A percentile compares a stretch with the other conserved stretches of the same genome.
Evolutionary conservation across 2,329 filamentous ascomycete species (phyloP).

Genomic region (Fusarium temperatum): DNA sequence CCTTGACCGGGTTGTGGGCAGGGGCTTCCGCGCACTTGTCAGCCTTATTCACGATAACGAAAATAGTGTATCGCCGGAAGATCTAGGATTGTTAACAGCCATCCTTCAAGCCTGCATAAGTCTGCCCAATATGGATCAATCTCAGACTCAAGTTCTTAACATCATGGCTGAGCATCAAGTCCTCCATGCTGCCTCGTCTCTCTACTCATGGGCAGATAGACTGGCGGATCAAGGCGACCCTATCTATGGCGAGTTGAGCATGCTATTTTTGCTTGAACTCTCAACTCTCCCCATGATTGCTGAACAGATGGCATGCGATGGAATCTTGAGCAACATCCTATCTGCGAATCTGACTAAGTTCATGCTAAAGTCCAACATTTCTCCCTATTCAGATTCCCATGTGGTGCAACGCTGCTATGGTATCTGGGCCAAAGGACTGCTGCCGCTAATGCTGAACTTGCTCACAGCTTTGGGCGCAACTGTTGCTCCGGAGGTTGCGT

Average conservation of each 20-base stretch:
- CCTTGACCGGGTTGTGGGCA: slow-evolving; percentile 79
- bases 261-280: slow-evolving; percentile 87
- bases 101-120: slow-evolving; percentile 86
- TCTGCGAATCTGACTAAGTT: slow-evolving; percentile 82
- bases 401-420: slow-evolving; percentile 79
- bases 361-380: slow-evolving; percentile 75
- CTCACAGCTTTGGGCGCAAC: slow-evolving; percentile 82
- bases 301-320: slow-evolving; percentile 89
- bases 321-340: slow-evolving; percentile 80
- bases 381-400: slow-evolving; percentile 79
- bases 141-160: slow-evolving; percentile 75
- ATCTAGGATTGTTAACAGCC: slow-evolving; percentile 87
- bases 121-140: slow-evolving; percentile 78
- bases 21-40: slow-evolving; percentile 83
- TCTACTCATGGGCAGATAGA: slow-evolving; percentile 94
- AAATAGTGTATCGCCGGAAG: slow-evolving; percentile 70
- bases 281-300: slow-evolving; percentile 83
- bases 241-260: slow-evolving; percentile 90
- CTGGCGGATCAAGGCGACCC: slow-evolving; percentile 82
- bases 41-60: slow-evolving; percentile 82
- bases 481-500: slow-evolving; percentile 83
- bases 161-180: slow-evolving; percentile 76
- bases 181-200: slow-evolving; percentile 80
- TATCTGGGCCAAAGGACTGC: slow-evolving; percentile 88
- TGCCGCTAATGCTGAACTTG: slow-evolving; percentile 90